Evolutionary conservation across 495 filamentous ascomycete genomes (phyloP), one percentile per base, ranked within the genome.

Genomic region (Aspergillus hancockii): DNA sequence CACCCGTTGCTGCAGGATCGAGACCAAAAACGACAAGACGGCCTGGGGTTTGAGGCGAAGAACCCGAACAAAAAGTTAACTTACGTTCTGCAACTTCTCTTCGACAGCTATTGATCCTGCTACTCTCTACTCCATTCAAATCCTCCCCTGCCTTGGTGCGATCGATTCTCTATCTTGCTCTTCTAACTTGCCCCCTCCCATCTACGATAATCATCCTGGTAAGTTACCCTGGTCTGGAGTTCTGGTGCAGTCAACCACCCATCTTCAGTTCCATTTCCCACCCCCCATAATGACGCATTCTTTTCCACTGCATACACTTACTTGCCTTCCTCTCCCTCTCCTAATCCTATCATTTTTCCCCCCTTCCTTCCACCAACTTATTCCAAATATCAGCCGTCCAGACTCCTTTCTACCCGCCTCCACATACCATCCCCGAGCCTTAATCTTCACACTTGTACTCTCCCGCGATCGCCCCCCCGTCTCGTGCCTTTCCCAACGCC

Each of bases 261-360:
- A n/a, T 52, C 54, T 51, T 49, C 59, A 53, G 57, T 56, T 47
- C 53, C 21, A 31, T n/a, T 31, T 38, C 34, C 30, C 45, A 41
- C 45, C 54, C 67, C 67, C 67, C 67, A 71, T 71, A 67, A 77
- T 77, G 75, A 77, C 75, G 75, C 75, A 77, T 77, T 60, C 58
- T 62, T 63, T 49, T 52, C 60, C 55, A 32, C 31, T 34, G 16
- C 54, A 59, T 32, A 64, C 61, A 55, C 66, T 58, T 34, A 46
- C 57, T 58, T 60, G 40, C 30, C 54, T 61, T 32, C 57, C 53
- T 53, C 23, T 34, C 34, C 36, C 51, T 30, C 54, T 38, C n/a
- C 38, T 10, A 12, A 40, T 22, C 19, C 8, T 22, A 22, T 10
- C 43, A 47, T 10, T n/a, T 8, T 47, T 10, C 9, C 43, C n/a